A percentile compares a stretch with the other conserved stretches of the same genome.
phyloP scores from a whole-genome alignment of 2,329 filamentous ascomycete genomes.

The Epichloe festucae region DNA sequence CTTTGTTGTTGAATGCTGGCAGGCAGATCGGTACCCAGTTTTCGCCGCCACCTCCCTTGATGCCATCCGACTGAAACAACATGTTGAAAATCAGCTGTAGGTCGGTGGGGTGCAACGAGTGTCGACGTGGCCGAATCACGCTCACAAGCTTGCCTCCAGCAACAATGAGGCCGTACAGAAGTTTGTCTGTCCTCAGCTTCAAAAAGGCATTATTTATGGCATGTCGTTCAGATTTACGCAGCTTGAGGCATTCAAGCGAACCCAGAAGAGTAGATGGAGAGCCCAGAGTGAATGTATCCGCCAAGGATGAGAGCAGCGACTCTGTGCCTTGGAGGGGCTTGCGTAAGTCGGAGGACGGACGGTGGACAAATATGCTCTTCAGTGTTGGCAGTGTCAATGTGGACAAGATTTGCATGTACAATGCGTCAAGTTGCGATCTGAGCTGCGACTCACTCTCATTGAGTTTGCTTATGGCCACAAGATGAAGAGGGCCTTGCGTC shows the following conservation, averaged over 20 bases:
- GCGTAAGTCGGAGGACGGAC: conserved; percentile 87
- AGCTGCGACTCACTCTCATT: conserved; percentile 88
- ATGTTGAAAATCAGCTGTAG: conserved; percentile 97
- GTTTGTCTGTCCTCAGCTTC: conserved; percentile 59
- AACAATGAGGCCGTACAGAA: conserved; percentile 88
- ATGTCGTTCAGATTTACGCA: conserved; percentile 77
- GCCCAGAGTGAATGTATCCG: conserved; percentile 87
- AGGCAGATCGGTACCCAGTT: conserved; percentile 96
- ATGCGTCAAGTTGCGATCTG: conserved; percentile 72
- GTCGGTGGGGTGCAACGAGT: conserved; percentile 90
- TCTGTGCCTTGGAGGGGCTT: conserved; percentile 87
- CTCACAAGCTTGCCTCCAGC: conserved; percentile 88
- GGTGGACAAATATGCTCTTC: conserved; percentile 73
- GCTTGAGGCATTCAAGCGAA: conserved; percentile 81
- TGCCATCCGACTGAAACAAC: conserved; percentile 88
- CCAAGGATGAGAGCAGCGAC: conserved; percentile 75
- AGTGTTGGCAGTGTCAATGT: conserved; percentile 83
- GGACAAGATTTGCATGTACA: conserved; percentile 97
- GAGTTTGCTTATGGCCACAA: conserved; percentile 84
- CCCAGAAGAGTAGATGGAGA: conserved; percentile 82
- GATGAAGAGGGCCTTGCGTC: conserved; percentile 76
- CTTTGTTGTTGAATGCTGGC: conserved; percentile 91
- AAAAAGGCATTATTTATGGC: conserved; percentile 79
- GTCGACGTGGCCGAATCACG: conserved; percentile 84
- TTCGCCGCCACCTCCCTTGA: conserved; percentile 82